Percentiles rank a stretch among this genome's conserved stretches.
Conservation (phyloP, 164 flowering plant genomes). For the Magnolia officinalis region DNA sequence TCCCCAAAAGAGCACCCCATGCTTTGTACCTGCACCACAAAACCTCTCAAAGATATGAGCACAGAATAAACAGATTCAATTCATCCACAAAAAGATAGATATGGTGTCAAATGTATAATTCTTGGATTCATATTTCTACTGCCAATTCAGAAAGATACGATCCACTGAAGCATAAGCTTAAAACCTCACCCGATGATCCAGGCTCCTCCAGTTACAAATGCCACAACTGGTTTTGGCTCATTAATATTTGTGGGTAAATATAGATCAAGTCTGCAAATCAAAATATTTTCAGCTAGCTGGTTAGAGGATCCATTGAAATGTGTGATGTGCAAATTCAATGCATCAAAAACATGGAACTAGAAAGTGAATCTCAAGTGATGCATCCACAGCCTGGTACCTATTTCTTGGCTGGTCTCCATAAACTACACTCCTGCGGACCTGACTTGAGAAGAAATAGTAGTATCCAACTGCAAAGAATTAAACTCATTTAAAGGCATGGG, state of each 20-base stretch:
- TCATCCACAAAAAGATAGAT: not conserved
- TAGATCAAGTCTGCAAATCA: conserved; percentile 71
- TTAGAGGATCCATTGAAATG: not conserved
- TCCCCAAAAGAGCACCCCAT: conserved; percentile 92
- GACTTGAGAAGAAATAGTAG: conserved; percentile 75
- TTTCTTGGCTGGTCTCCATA: conserved; percentile 93
- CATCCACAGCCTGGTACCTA: conserved; percentile 34
- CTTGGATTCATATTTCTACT: not conserved
- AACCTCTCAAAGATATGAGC: not conserved
- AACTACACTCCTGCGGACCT: conserved; percentile 64
- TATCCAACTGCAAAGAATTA: conserved; percentile 63
- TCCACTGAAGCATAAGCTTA: not conserved
- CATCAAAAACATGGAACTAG: not conserved
- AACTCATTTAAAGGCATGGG: not conserved
- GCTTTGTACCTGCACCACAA: conserved; percentile 73
- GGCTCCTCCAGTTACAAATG: conserved; percentile 96
- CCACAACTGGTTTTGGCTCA: conserved; percentile 84
- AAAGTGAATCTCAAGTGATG: not conserved
- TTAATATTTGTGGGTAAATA: conserved; percentile 56
- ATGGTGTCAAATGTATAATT: not conserved
- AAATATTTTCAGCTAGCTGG: not conserved
- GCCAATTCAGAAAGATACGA: not conserved
- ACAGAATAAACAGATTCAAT: not conserved
- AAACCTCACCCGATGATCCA: conserved; percentile 93
- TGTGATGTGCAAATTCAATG: not conserved